Conservation (phyloP, 805 yeast species). For the Hanseniaspora occidentalis region DNA sequence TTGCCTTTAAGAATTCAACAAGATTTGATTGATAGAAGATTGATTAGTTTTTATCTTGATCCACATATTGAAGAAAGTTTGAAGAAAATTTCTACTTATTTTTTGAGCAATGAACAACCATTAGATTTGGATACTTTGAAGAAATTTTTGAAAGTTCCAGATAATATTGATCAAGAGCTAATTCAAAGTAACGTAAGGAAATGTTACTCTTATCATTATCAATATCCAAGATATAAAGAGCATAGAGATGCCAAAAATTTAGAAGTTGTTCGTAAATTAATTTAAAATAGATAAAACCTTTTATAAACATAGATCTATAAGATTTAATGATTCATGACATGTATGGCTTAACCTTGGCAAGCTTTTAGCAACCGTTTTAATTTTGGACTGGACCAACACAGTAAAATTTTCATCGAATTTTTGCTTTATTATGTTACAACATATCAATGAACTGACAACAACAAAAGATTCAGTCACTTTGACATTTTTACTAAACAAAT, state of each 20-base stretch:
- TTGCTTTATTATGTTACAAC: constrained; percentile 8
- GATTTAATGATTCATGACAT: background rate
- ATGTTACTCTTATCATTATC: background rate
- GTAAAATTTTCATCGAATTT: constrained; percentile 5
- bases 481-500: constrained; percentile 9
- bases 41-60: background rate
- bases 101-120: background rate
- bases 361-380: background rate
- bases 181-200: background rate
- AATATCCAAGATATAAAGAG: background rate
- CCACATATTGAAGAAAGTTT: background rate
- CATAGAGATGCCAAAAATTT: background rate
- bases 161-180: background rate
- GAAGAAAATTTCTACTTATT: background rate
- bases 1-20: constrained; percentile 1
- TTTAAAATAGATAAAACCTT: background rate
- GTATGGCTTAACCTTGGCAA: background rate
- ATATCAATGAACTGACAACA: constrained; percentile 4
- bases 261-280: background rate
- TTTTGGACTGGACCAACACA: background rate
- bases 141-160: background rate
- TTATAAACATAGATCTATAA: background rate
- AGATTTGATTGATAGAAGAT: constrained; percentile 3
- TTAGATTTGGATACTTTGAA: background rate
- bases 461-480: constrained; percentile 6